phyloP scores from a whole-genome alignment of 306 rosid genomes.

The Acacia confusa region DNA sequence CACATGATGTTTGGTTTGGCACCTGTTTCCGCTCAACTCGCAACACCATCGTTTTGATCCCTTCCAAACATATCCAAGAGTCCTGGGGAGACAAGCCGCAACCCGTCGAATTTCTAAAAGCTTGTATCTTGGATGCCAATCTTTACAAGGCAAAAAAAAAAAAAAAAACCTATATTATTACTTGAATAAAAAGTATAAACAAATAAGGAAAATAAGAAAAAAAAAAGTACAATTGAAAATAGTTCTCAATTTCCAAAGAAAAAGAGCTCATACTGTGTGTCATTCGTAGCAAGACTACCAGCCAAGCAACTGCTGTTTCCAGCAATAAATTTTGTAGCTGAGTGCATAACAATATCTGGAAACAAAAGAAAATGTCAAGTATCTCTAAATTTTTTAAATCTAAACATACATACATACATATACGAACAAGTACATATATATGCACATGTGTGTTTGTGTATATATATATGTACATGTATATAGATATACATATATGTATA shows the following conservation, averaged over 20 bases:
- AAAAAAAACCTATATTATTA: too few relatives aligned
- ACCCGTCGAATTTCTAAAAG: slow-evolving; percentile 60
- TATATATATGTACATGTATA: too few relatives aligned
- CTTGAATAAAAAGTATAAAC: too few relatives aligned
- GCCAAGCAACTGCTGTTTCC: slow-evolving; percentile 69
- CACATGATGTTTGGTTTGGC: neutral
- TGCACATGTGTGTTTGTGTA: too few relatives aligned
- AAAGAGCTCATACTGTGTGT: slow-evolving; percentile 43
- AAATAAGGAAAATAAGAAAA: too few relatives aligned
- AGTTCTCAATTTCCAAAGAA: neutral
- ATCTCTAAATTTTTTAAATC: too few relatives aligned
- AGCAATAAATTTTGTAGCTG: slow-evolving; percentile 86
- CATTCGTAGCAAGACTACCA: slow-evolving; percentile 57
- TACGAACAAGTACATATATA: too few relatives aligned
- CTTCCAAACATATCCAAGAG: slow-evolving; percentile 62
- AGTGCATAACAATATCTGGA: slow-evolving; percentile 85
- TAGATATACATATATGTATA: too few relatives aligned
- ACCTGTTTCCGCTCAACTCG: slow-evolving; percentile 70
- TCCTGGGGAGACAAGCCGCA: slow-evolving; percentile 64
- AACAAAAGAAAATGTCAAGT: too few relatives aligned
- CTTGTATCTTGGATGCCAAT: slow-evolving; percentile 51
- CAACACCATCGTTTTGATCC: slow-evolving; percentile 64
- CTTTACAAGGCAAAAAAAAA: slow-evolving; percentile 15
- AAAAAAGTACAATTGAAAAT: too few relatives aligned
- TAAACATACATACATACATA: too few relatives aligned